Conservation (phyloP, 140 eudicot species). For the Oenanthe javanica region DNA sequence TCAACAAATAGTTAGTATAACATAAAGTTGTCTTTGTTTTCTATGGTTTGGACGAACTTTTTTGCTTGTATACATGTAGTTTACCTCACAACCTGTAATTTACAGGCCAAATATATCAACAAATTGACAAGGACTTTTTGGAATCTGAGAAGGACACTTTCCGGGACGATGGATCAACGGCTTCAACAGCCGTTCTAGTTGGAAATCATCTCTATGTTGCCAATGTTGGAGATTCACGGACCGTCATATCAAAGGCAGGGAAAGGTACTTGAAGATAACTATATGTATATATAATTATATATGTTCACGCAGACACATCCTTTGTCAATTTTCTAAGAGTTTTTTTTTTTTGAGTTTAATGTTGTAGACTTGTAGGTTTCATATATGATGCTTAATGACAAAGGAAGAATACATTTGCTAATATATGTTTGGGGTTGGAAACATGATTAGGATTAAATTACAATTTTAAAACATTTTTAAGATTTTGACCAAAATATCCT, state of each 20-base stretch:
- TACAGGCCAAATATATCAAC: slow-evolving; percentile 73
- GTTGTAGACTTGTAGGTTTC: background rate
- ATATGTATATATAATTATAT: background rate
- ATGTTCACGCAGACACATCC: background rate
- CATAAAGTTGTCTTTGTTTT: background rate
- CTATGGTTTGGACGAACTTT: background rate
- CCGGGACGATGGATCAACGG: slow-evolving; percentile 98
- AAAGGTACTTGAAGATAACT: slow-evolving; percentile 42
- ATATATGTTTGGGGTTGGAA: no score
- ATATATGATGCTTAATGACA: background rate
- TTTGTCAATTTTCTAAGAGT: background rate
- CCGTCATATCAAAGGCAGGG: slow-evolving; percentile 80
- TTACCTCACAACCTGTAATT: slow-evolving; percentile 3
- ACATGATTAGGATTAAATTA: no score
- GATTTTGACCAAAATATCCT: no score
- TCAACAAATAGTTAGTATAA: background rate
- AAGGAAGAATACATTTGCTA: background rate
- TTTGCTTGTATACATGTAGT: slow-evolving; percentile 5
- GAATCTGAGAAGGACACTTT: slow-evolving; percentile 78
- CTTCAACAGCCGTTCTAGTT: slow-evolving; percentile 94
- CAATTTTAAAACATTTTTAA: no score
- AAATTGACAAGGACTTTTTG: slow-evolving; percentile 68
- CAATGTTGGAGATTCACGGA: slow-evolving; percentile 98
- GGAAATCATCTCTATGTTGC: slow-evolving; percentile 90
- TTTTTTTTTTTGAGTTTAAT: background rate